Conservation (phyloP, 768 basidiomycete genomes). For the Boletus insuetus region DNA sequence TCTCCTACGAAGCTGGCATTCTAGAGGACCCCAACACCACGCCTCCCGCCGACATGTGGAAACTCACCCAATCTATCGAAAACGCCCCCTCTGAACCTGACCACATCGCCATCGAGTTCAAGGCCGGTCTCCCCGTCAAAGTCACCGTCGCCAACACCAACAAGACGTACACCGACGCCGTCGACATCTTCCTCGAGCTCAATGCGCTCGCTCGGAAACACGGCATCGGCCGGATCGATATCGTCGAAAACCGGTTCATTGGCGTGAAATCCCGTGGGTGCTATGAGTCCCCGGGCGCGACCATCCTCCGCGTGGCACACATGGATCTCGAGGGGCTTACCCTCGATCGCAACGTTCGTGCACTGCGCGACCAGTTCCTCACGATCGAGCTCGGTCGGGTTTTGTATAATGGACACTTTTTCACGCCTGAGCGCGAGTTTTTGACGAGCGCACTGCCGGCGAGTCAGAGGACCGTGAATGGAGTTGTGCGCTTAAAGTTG, state of each 20-base stretch:
- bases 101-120: conserved; percentile 81
- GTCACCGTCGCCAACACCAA: conserved; percentile 58
- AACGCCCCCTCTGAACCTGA: conserved; percentile 79
- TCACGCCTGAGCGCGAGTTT: conserved; percentile 99
- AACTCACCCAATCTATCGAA: conserved; percentile 83
- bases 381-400: conserved; percentile 88
- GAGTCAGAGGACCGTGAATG: conserved; percentile 96
- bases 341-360: conserved; percentile 95
- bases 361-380: conserved; percentile 91
- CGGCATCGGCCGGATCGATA: conserved; percentile 95
- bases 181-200: conserved; percentile 89
- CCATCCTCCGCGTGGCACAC: conserved; percentile 93
- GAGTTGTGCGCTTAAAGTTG: conserved; percentile 82
- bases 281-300: conserved; percentile 96
- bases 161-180: conserved; percentile 81
- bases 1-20: conserved; percentile 99
- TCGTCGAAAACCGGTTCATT: conserved; percentile 99
- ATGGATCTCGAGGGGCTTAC: conserved; percentile 96
- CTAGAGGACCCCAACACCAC: conserved; percentile 95
- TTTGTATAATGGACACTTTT: conserved; percentile 98
- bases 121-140: conserved; percentile 81
- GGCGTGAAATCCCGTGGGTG: conserved; percentile 99
- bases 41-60: conserved; percentile 98
- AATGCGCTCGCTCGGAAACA: conserved; percentile 93
- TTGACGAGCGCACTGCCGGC: conserved; percentile 86